phyloP scores from a whole-genome alignment of 176 grass and related monocot genomes.

The Carex scoparia region DNA sequence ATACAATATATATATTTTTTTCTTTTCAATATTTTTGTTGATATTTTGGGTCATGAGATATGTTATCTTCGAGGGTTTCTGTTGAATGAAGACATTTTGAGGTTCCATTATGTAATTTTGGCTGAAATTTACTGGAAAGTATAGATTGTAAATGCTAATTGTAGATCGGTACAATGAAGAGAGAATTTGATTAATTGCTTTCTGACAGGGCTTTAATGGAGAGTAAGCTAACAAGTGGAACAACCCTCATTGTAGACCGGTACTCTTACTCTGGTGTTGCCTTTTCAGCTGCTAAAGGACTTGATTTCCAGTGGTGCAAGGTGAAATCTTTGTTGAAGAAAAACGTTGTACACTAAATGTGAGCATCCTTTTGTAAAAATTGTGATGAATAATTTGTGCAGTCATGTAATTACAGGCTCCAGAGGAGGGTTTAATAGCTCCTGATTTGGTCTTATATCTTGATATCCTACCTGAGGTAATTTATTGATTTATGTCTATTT shows the following conservation, averaged over 20 bases:
- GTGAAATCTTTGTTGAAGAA: conserved; percentile 24
- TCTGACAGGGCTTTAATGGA: conserved; percentile 67
- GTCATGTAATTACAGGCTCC: conserved; percentile 43
- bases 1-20: neutral
- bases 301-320: conserved; percentile 52
- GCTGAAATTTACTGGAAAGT: neutral
- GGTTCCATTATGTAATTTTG: neutral
- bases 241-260: conserved; percentile 42
- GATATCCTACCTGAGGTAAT: conserved; percentile 92
- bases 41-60: neutral
- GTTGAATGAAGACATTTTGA: neutral
- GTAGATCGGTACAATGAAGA: no score
- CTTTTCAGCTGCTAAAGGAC: conserved; percentile 50
- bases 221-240: conserved; percentile 70
- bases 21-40: neutral
- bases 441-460: conserved; percentile 86
- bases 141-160: no score
- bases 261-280: conserved; percentile 53
- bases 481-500: neutral
- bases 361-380: neutral
- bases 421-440: conserved; percentile 74
- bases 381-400: conserved; percentile 1
- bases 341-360: neutral
- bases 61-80: neutral
- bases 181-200: neutral